phyloP scores from a whole-genome alignment of 805 yeast genomes.

The Maudiozyma bulderi region DNA sequence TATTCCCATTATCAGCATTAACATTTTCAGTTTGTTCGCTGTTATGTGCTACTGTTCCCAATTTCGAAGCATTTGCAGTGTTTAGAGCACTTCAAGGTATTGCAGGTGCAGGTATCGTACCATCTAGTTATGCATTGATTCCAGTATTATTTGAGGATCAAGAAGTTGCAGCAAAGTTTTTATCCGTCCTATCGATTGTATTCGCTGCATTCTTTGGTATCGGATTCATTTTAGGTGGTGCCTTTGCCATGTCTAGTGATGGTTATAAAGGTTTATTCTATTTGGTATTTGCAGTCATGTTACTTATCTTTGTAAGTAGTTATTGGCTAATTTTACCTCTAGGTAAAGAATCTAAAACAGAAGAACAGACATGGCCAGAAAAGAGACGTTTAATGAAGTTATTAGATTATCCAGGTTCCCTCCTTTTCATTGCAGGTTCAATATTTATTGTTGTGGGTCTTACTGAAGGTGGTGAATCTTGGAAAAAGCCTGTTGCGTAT shows the following conservation, averaged over 20 bases:
- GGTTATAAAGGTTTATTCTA: neutral
- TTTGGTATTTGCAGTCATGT: neutral
- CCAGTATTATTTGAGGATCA: neutral
- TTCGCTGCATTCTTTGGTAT: slow-evolving; percentile 1
- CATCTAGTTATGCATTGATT: neutral
- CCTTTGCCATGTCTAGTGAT: slow-evolving; percentile 1
- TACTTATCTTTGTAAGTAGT: neutral
- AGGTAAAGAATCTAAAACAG: neutral
- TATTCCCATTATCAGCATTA: neutral
- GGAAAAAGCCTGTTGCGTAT: slow-evolving; percentile 1
- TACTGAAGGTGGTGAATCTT: slow-evolving; percentile 2
- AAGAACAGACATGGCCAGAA: neutral
- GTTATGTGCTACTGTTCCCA: slow-evolving; percentile 1
- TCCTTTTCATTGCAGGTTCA: neutral
- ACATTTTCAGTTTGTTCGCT: neutral
- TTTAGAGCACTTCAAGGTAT: slow-evolving; percentile 1
- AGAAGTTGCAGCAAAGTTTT: neutral
- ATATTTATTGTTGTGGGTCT: slow-evolving; percentile 1
- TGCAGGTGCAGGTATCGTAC: slow-evolving; percentile 1
- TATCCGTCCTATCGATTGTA: neutral
- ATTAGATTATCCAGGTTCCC: neutral
- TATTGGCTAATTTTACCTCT: neutral
- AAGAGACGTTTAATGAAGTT: neutral
- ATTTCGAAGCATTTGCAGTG: slow-evolving; percentile 1
- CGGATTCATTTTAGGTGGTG: neutral